These are phyloP conservation scores for Candida namnaoensis DNA, from an alignment of 805 yeast species.

Conservation along the genomic window DNA sequence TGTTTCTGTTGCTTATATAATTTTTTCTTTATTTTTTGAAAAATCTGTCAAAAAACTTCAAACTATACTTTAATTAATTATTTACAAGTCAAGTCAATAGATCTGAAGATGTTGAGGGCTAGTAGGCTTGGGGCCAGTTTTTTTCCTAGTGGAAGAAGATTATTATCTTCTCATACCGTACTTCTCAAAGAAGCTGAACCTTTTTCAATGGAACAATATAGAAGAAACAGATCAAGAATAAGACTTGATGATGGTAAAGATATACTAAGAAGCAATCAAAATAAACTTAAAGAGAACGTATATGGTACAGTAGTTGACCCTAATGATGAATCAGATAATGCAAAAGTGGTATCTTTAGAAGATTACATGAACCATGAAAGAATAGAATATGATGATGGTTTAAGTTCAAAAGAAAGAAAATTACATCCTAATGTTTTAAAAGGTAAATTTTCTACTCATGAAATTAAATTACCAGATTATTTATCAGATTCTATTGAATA, in stretches of 20 bases:
- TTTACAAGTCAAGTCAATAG: too few species aligned
- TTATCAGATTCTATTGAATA: constrained; percentile 54
- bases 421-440: constrained; percentile 46
- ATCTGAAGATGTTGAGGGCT: too few species aligned
- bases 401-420: constrained; percentile 26
- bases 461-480: constrained; percentile 44
- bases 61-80: too few species aligned
- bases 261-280: neutral
- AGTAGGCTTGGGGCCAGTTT: too few species aligned
- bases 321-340: neutral
- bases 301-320: neutral
- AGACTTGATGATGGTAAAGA: neutral
- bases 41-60: too few species aligned
- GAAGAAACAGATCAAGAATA: neutral
- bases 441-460: constrained; percentile 44
- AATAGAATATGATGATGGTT: constrained; percentile 3
- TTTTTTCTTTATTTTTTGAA: too few species aligned
- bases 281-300: neutral
- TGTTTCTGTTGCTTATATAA: too few species aligned
- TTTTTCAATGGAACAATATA: too few species aligned
- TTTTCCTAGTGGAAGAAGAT: neutral
- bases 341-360: neutral
- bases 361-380: neutral
- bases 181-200: neutral
- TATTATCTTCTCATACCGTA: too few species aligned